Evolutionary conservation across 768 basidiomycete species (phyloP).

Genomic region (Royoungia palumana): DNA sequence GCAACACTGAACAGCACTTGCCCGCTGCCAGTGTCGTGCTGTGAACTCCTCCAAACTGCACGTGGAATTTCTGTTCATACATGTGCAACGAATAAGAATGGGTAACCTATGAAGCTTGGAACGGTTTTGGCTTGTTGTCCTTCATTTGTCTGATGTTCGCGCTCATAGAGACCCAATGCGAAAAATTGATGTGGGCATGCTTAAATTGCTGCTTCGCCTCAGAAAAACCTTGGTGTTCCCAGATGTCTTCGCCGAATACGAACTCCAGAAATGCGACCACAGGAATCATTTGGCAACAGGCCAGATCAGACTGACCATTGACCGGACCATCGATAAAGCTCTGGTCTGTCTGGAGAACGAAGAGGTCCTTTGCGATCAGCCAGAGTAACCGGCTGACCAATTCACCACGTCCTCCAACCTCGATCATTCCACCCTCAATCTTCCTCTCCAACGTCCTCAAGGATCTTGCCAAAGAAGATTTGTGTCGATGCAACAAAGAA

Average conservation of each 20-base stretch:
- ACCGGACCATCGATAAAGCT: neutral
- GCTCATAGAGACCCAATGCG: neutral
- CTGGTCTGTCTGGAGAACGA: neutral
- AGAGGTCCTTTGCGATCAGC: conserved; percentile 8
- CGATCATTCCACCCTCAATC: conserved; percentile 5
- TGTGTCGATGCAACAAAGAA: neutral
- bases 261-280: neutral
- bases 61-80: no score
- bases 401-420: conserved; percentile 6
- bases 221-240: no score
- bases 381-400: conserved; percentile 8
- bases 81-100: no score
- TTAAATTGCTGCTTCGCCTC: neutral
- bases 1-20: no score
- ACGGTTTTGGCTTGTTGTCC: no score
- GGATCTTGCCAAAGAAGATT: neutral
- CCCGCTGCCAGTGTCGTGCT: no score
- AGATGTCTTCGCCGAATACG: no score
- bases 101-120: no score
- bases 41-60: no score
- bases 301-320: neutral
- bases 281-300: conserved; percentile 2
- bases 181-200: conserved; percentile 10
- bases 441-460: neutral
- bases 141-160: no score